These are phyloP conservation scores for Trametes hirsuta DNA, from an alignment of 1,284 basidiomycete species.

Conservation along the genomic window DNA sequence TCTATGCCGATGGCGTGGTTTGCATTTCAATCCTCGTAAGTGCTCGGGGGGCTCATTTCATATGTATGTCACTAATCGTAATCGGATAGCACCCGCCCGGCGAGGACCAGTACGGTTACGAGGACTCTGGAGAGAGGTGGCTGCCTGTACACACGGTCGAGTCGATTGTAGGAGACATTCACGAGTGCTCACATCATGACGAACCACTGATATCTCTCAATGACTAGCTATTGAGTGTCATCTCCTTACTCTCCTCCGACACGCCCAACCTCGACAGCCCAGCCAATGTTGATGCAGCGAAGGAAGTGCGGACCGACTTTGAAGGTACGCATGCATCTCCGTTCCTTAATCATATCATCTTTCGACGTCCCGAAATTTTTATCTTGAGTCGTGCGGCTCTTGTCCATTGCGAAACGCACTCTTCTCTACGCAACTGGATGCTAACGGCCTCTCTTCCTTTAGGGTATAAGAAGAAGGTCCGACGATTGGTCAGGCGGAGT, in stretches of 20 bases:
- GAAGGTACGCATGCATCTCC: conserved; percentile 48
- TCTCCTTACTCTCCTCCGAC: conserved; percentile 93
- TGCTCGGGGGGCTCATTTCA: conserved; percentile 1
- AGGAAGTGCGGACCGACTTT: conserved; percentile 81
- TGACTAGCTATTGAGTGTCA: conserved; percentile 89
- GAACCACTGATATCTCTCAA: neutral
- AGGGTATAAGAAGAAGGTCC: conserved; percentile 94
- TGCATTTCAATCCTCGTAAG: conserved; percentile 96
- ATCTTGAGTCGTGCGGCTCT: too few species aligned
- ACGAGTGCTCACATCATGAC: conserved; percentile 1
- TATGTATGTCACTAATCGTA: neutral
- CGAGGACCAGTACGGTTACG: conserved; percentile 97
- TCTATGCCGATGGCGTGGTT: conserved; percentile 88
- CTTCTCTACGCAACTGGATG: neutral
- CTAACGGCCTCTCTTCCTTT: neutral
- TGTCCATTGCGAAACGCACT: too few species aligned
- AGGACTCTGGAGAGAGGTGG: conserved; percentile 98
- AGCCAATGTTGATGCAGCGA: conserved; percentile 96
- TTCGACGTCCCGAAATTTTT: too few species aligned
- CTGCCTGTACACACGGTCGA: conserved; percentile 96
- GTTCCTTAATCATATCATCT: too few species aligned
- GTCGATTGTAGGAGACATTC: conserved; percentile 81
- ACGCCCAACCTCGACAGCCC: conserved; percentile 94
- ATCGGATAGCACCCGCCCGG: conserved; percentile 85
- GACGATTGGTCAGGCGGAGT: conserved; percentile 79